Conservation (phyloP, 345 rosid genomes). For the Brassica juncea region DNA sequence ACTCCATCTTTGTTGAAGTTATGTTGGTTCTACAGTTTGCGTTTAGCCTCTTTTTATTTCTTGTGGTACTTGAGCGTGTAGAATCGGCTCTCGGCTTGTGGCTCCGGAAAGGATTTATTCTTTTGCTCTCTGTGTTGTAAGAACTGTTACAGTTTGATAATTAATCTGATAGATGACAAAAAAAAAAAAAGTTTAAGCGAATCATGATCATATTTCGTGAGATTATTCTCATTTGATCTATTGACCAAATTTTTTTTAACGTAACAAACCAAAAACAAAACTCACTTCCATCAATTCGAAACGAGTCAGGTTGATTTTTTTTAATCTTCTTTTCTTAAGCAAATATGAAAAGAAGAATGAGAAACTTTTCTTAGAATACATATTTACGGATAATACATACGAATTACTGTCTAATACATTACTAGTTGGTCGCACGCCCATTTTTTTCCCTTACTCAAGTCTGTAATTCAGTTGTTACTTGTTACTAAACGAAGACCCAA, state of each 20-base stretch:
- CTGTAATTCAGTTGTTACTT: background rate
- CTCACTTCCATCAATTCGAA: background rate
- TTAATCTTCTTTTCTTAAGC: background rate
- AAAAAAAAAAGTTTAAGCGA: background rate
- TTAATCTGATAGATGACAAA: too few relatives aligned
- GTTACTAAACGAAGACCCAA: background rate
- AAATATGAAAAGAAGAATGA: background rate
- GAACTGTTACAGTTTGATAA: too few relatives aligned
- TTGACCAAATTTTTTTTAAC: background rate
- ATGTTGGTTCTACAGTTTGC: too few relatives aligned
- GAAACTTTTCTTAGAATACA: background rate
- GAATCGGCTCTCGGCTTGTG: too few relatives aligned
- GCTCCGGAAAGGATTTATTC: too few relatives aligned
- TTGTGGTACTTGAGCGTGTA: too few relatives aligned
- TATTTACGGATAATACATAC: background rate
- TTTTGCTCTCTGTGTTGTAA: too few relatives aligned
- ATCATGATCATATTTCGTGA: background rate
- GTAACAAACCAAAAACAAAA: background rate
- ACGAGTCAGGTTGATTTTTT: background rate
- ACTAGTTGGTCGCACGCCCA: background rate
- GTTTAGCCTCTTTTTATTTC: too few relatives aligned
- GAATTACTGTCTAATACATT: background rate
- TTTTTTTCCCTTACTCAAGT: background rate
- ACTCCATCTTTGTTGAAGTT: too few relatives aligned
- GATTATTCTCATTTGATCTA: background rate